Evolutionary conservation across 2,329 filamentous ascomycete species (phyloP).

Genomic region (Talaromyces albobiverticillius): DNA sequence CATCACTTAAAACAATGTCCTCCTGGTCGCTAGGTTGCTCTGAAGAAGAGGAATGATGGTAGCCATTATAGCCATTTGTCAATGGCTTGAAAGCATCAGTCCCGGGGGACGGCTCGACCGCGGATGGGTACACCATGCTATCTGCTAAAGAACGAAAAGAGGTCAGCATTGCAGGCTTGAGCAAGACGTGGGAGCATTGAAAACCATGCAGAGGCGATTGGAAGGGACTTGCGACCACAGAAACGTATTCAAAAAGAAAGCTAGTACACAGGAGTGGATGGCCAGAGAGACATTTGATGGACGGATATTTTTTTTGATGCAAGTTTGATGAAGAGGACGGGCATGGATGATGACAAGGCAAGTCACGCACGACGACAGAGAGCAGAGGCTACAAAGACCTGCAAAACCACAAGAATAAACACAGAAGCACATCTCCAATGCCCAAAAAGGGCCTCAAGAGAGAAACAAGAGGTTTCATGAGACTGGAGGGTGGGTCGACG

Average conservation of each 20-base stretch:
- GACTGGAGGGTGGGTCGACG: conserved; percentile 35
- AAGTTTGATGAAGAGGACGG: conserved; percentile 34
- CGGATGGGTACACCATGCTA: conserved; percentile 46
- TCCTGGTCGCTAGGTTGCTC: conserved; percentile 25
- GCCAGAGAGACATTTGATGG: conserved; percentile 32
- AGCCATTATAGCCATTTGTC: conserved; percentile 35
- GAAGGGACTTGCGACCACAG: conserved; percentile 34
- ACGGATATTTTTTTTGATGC: conserved; percentile 35
- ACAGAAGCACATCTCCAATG: conserved; percentile 15
- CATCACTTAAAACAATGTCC: conserved; percentile 51
- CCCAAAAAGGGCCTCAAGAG: conserved; percentile 18
- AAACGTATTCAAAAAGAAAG: conserved; percentile 23
- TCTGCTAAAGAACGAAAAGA: conserved; percentile 33
- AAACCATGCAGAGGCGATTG: conserved; percentile 23
- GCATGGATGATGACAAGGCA: conserved; percentile 22
- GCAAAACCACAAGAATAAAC: conserved; percentile 19
- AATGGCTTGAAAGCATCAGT: conserved; percentile 23
- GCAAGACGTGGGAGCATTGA: conserved; percentile 17
- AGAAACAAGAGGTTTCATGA: conserved; percentile 22
- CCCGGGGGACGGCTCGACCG: conserved; percentile 32
- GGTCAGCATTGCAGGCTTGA: conserved; percentile 42
- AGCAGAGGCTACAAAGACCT: conserved; percentile 22
- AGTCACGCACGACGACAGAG: conserved; percentile 12
- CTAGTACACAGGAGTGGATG: conserved; percentile 17
- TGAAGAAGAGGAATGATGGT: conserved; percentile 24